Percentiles rank a stretch among this genome's conserved stretches.
Evolutionary conservation across 2,329 filamentous ascomycete species (phyloP).

Genomic region (Huntiella bhutanensis): DNA sequence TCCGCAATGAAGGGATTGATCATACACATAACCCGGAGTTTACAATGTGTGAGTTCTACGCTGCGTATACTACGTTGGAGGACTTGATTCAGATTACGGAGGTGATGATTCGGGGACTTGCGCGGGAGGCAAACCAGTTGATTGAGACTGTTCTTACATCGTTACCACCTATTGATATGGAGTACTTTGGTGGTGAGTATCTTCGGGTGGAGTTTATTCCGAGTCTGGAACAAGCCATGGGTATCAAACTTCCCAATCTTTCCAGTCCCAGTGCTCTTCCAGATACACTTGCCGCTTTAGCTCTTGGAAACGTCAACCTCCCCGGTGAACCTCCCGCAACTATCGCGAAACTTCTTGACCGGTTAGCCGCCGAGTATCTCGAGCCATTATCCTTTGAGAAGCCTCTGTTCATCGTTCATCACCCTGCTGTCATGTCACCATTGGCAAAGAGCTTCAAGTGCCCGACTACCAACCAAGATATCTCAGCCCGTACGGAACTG

Average conservation of each 20-base stretch:
- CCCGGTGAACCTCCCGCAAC: slow-evolving; percentile 45
- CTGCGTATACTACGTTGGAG: slow-evolving; percentile 59
- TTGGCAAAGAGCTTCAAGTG: slow-evolving; percentile 74
- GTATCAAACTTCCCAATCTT: slow-evolving; percentile 46
- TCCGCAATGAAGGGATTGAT: slow-evolving; percentile 86
- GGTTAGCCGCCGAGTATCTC: slow-evolving; percentile 55
- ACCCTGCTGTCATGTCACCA: slow-evolving; percentile 79
- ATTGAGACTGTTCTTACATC: slow-evolving; percentile 26
- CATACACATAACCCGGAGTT: slow-evolving; percentile 93
- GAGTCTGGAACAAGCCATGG: slow-evolving; percentile 50
- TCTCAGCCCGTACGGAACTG: slow-evolving; percentile 69
- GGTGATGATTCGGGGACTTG: slow-evolving; percentile 43
- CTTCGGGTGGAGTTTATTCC: slow-evolving; percentile 64
- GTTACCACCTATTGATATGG: slow-evolving; percentile 29
- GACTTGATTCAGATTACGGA: slow-evolving; percentile 63
- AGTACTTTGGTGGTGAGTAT: slow-evolving; percentile 35
- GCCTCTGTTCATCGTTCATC: slow-evolving; percentile 75
- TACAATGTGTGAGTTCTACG: slow-evolving; percentile 93
- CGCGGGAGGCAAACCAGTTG: slow-evolving; percentile 28
- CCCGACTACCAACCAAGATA: slow-evolving; percentile 44
- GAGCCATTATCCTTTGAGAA: slow-evolving; percentile 50
- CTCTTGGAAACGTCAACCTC: slow-evolving; percentile 42
- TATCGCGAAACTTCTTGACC: slow-evolving; percentile 56
- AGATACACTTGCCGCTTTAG: slow-evolving; percentile 32
- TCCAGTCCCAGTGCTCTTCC: slow-evolving; percentile 33